Conservation (phyloP, 495 filamentous ascomycete genomes). For the Neurospora tetrasperma region DNA sequence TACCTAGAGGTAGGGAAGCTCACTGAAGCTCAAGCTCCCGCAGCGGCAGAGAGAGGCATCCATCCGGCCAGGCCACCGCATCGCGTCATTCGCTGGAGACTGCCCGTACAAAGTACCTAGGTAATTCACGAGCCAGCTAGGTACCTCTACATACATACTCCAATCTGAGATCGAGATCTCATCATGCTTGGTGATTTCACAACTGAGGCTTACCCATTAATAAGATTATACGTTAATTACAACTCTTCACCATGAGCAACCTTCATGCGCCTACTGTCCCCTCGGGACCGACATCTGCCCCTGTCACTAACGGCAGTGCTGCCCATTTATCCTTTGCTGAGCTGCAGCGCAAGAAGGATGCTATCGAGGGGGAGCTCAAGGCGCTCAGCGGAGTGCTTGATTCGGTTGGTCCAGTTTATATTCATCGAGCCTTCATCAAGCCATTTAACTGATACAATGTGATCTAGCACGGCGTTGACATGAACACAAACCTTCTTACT, state of each 20-base stretch:
- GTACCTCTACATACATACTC: neutral
- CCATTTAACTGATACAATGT: conserved; percentile 9
- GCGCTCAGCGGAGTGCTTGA: conserved; percentile 76
- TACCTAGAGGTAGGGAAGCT: neutral
- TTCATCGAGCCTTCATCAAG: neutral
- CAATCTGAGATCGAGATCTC: conserved; percentile 12
- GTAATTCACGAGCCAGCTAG: conserved; percentile 6
- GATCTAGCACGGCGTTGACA: conserved; percentile 75
- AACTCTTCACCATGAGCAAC: conserved; percentile 46
- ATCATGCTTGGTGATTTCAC: neutral
- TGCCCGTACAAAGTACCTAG: neutral
- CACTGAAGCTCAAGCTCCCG: neutral
- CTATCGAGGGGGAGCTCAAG: conserved; percentile 72
- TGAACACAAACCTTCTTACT: conserved; percentile 82
- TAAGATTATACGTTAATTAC: conserved; percentile 17
- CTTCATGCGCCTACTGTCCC: conserved; percentile 67
- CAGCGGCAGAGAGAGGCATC: neutral
- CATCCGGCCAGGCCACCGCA: neutral
- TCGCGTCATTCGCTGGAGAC: conserved; percentile 21
- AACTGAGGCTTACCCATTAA: conserved; percentile 8
- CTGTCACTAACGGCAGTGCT: conserved; percentile 40
- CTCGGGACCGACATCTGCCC: conserved; percentile 53
- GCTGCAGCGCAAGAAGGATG: conserved; percentile 61
- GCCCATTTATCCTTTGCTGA: conserved; percentile 51
- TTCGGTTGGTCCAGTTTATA: conserved; percentile 49